Base-by-base conservation (phyloP, 73 alveolate genomes). In the Tetrahymena borealis region DNA sequence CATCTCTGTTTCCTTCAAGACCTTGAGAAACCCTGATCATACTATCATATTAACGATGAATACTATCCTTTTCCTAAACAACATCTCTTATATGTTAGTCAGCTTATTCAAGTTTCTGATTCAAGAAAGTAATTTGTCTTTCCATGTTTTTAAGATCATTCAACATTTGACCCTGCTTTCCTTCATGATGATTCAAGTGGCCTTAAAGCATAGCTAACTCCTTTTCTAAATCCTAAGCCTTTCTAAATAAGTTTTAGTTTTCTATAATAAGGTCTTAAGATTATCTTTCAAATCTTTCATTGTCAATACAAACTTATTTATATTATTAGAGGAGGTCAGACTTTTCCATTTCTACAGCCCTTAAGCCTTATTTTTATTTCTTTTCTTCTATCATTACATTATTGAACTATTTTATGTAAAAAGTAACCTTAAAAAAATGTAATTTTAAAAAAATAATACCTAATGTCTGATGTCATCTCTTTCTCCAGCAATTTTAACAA, bases 281-380 rank as follows among this genome's bases (percentile, higher is more conserved):
- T 32, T 91, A 31, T 78, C 78, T 43, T 3, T 91, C 78, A 8
- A 93, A 77, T 93, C 95, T 78, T 93, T 93, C 42, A 93, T 93
- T 93, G 28, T 93, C 95, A n/a, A 92, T 92, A 93, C 95, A 93
- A 5, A 93, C 95, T 39, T 93, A 90, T 18, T 90, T 93, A 93
- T 93, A 93, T 39, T 93, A 39, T 6, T 38, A 24, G 32, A 79
- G 32, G 9, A 93, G 32, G 79, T 93, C 95, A 20, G 78, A 43
- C 39, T 33, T 79, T 40, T 93, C 95, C 95, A 93, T 93, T 78
- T 93, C 95, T 31, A 39, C 41, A 85, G 91, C 78, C 79, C 78
- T 93, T 28, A 93, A 33, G 24, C 91, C 20, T 33, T 93, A 91
- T 41, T 93, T 93, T 35, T 79, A 42, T 93, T 92, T 93, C 37